phyloP scores from a whole-genome alignment of 768 basidiomycete genomes.

The Postia placenta region DNA sequence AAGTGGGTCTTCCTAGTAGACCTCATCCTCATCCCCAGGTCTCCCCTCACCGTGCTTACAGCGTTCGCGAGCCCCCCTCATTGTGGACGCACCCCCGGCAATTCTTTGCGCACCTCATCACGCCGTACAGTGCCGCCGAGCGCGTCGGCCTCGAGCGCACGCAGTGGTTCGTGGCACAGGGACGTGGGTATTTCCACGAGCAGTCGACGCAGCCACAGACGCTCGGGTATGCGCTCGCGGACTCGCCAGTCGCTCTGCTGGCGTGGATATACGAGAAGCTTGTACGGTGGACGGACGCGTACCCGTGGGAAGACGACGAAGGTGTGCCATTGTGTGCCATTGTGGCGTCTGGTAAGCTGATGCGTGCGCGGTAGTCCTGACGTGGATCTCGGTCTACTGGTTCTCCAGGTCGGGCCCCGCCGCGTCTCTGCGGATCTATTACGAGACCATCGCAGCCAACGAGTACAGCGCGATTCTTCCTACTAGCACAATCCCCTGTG shows the following conservation, averaged over 20 bases:
- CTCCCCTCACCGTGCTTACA: too few relatives aligned
- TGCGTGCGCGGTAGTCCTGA: conserved; percentile 49
- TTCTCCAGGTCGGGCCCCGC: conserved; percentile 56
- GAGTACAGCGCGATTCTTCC: not conserved
- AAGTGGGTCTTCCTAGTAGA: too few relatives aligned
- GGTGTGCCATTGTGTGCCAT: too few relatives aligned
- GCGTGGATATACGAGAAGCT: conserved; percentile 29
- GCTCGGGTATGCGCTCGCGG: conserved; percentile 43
- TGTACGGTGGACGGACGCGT: conserved; percentile 31
- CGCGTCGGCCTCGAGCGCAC: conserved; percentile 27
- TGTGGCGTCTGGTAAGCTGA: too few relatives aligned
- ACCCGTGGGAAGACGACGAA: conserved; percentile 52
- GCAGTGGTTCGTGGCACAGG: conserved; percentile 23
- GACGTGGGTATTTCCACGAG: conserved; percentile 31
- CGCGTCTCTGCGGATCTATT: conserved; percentile 54
- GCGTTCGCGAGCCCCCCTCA: conserved; percentile 14
- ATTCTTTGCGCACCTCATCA: conserved; percentile 23
- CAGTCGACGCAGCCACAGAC: conserved; percentile 30
- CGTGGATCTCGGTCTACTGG: conserved; percentile 55
- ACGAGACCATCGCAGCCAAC: conserved; percentile 30
- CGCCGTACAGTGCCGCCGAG: conserved; percentile 30
- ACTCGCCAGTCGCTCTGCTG: conserved; percentile 44
- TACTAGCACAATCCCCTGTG: conserved; percentile 21
- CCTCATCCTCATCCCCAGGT: not conserved
- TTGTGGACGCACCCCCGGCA: conserved; percentile 20